Evolutionary conservation across 1,284 basidiomycete genomes (phyloP), one percentile per base, ranked within the genome.

Genomic region (Heterobasidion annosum): DNA sequence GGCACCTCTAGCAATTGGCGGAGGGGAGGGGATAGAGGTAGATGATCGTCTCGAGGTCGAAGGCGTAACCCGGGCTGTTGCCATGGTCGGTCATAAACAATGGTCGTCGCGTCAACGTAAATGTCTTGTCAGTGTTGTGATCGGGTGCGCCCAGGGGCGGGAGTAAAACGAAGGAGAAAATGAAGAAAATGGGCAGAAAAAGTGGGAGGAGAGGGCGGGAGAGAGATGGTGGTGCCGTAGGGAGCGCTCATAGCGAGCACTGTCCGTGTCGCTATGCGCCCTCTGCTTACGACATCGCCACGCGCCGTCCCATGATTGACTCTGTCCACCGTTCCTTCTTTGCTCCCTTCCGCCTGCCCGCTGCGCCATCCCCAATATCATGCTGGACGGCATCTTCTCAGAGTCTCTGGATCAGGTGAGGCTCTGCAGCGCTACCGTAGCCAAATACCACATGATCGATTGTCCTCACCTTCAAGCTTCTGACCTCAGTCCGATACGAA

Each of bases 331-430:
- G 25, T 25, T 25, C 25, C 25, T 25, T 25, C 25, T 25, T 25
- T 25, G 25, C 25, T 25, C 25, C 25, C 25, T 25, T 25, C 25
- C 25, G 25, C 25, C 25, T 25, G 25, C 25, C 4, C 25, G 25
- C 25, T 43, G 13, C 40, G 16, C 40, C 40, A 43, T 43, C 8
- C 42, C 8, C 10, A 16, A 47, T 18, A 16, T 3, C 45, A 15
- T 47, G 18, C 45, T 47, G 16, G 25, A 19, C 15, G 45, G 55
- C 44, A 58, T 57, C 53, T 53, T 46, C 44, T 65, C 70, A 19
- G 79, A 83, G 54, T 67, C 77, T 45, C 71, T 83, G 13, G 69
- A 76, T 58, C 60, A 70, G 47, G 81, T 75, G 64, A 60, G 58
- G 6, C 7, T 43, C 19, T 50, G 44, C 42, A 35, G 5, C 32